Conservation (phyloP, 129 eudicot genomes). For the Flaveria sonorensis region DNA sequence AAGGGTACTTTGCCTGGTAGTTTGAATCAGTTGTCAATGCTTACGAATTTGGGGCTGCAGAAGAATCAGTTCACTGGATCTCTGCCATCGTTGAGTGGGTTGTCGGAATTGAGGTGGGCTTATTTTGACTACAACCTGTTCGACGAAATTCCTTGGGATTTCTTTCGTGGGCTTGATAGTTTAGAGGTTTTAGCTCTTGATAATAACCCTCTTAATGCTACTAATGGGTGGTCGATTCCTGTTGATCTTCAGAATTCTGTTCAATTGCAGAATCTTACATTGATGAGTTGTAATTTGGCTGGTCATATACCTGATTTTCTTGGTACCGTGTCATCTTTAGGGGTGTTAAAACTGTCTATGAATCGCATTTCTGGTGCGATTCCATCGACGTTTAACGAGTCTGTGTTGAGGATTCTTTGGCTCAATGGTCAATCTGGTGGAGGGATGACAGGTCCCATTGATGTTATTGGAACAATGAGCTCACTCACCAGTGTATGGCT, state of each 20-base stretch:
- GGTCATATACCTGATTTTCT: constrained; percentile 69
- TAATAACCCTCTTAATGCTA: constrained; percentile 65
- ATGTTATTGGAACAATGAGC: constrained; percentile 54
- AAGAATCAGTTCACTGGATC: constrained; percentile 68
- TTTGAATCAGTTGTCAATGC: constrained; percentile 63
- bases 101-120: constrained; percentile 56
- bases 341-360: constrained; percentile 44
- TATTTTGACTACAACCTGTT: constrained; percentile 79
- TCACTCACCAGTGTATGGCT: constrained; percentile 57
- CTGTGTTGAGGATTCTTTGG: constrained; percentile 54
- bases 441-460: constrained; percentile 57
- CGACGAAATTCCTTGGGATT: constrained; percentile 75
- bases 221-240: constrained; percentile 80
- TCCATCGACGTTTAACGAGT: constrained; percentile 50
- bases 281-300: constrained; percentile 54
- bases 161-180: constrained; percentile 71
- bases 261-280: constrained; percentile 62
- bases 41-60: constrained; percentile 80
- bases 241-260: constrained; percentile 55
- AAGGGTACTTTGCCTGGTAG: constrained; percentile 73
- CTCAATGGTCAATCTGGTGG: constrained; percentile 61
- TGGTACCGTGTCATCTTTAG: constrained; percentile 54
- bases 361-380: constrained; percentile 54
- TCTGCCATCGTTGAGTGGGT: constrained; percentile 80
- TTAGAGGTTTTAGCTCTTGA: constrained; percentile 80